These are phyloP conservation scores for Xylaria polymorpha DNA, from an alignment of 2,329 filamentous ascomycete species.

Conservation along the genomic window DNA sequence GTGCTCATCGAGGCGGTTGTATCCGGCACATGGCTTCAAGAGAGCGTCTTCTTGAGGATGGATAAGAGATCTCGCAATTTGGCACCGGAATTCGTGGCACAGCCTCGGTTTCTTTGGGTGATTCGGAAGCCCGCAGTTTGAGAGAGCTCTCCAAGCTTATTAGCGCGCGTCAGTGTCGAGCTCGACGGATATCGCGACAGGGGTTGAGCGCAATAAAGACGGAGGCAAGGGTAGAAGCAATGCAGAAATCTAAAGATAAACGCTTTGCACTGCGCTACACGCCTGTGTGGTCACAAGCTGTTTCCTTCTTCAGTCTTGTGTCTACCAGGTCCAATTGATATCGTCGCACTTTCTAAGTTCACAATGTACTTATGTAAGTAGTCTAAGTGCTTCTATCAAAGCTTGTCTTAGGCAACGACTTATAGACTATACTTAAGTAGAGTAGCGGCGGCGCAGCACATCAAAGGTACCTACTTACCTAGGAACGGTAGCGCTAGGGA, in stretches of 20 bases:
- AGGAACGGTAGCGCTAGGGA: constrained; percentile 19
- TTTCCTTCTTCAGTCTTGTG: neutral
- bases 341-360: constrained; percentile 27
- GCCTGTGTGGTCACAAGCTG: neutral
- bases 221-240: neutral
- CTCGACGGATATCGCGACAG: constrained; percentile 4
- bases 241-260: neutral
- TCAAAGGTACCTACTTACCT: constrained; percentile 1
- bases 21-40: constrained; percentile 47
- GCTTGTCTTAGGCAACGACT: too few species aligned
- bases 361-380: neutral
- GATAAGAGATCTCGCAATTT: neutral
- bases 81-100: constrained; percentile 15
- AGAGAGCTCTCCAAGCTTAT: neutral
- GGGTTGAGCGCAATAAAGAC: neutral
- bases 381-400: neutral
- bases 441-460: constrained; percentile 8
- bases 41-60: constrained; percentile 16
- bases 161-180: constrained; percentile 22
- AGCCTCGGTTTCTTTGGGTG: constrained; percentile 11
- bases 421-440: neutral
- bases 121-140: constrained; percentile 9
- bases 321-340: constrained; percentile 28
- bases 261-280: neutral
- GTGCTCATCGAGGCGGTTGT: constrained; percentile 47